Conservation (phyloP, 495 filamentous ascomycete genomes). For the Neurospora pannonica region DNA sequence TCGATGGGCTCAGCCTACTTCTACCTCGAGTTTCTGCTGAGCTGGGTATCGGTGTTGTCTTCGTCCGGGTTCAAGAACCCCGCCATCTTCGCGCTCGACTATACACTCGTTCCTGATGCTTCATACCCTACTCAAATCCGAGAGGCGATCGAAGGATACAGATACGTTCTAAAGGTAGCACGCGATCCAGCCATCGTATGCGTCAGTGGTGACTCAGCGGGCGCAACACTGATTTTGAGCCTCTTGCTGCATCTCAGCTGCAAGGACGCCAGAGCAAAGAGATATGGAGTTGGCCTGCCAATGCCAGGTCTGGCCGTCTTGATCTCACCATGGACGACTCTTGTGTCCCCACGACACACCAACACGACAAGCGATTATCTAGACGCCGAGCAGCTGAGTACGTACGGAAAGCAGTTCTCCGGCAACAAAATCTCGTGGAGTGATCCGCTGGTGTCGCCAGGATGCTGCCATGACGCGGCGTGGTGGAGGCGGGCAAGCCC, state of each 20-base stretch:
- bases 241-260: conserved; percentile 51
- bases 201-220: conserved; percentile 66
- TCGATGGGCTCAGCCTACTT: conserved; percentile 70
- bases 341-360: conserved; percentile 44
- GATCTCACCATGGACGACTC: conserved; percentile 53
- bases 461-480: conserved; percentile 49
- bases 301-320: conserved; percentile 43
- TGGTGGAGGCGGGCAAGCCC: conserved; percentile 57
- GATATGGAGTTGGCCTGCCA: conserved; percentile 8
- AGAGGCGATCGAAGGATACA: conserved; percentile 55
- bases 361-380: conserved; percentile 57
- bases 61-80: conserved; percentile 57
- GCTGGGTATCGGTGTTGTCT: conserved; percentile 50
- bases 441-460: conserved; percentile 57
- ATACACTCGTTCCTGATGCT: conserved; percentile 66
- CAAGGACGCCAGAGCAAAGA: conserved; percentile 14
- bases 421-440: conserved; percentile 34
- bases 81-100: conserved; percentile 69
- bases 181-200: conserved; percentile 47
- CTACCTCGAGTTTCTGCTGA: conserved; percentile 69
- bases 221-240: conserved; percentile 57
- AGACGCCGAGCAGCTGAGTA: conserved; percentile 41
- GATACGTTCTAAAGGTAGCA: conserved; percentile 48
- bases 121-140: conserved; percentile 59
- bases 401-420: conserved; percentile 57